A percentile compares a stretch with the other conserved stretches of the same genome.
Evolutionary conservation across 805 yeast genomes (phyloP).

Genomic region (Metschnikowia koreensis): DNA sequence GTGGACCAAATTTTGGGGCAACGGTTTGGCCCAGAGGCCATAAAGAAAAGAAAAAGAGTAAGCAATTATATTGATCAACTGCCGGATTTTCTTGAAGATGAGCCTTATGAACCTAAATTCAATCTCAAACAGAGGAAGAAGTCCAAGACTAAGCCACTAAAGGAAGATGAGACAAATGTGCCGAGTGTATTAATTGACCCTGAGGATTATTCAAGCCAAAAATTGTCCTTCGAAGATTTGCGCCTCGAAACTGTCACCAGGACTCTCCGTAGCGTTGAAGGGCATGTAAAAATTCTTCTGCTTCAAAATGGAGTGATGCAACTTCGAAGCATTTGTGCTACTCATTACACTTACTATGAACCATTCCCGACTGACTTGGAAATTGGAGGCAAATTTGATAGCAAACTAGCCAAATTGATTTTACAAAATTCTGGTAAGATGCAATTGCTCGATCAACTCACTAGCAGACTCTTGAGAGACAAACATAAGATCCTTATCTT

Average conservation of each 20-base stretch:
- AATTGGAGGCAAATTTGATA: slow-evolving; percentile 31
- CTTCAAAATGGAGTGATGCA: slow-evolving; percentile 78
- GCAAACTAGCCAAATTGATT: slow-evolving; percentile 27
- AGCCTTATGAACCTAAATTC: background rate
- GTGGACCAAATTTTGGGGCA: slow-evolving; percentile 45
- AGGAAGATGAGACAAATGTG: background rate
- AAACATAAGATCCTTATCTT: slow-evolving; percentile 78
- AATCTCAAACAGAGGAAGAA: background rate
- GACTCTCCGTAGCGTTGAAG: slow-evolving; percentile 2
- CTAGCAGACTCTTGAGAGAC: slow-evolving; percentile 45
- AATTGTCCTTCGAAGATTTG: background rate
- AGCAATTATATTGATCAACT: background rate
- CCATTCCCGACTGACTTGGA: slow-evolving; percentile 60
- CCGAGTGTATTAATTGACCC: background rate
- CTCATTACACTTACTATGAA: slow-evolving; percentile 79
- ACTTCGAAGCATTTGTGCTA: slow-evolving; percentile 76
- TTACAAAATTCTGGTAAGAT: slow-evolving; percentile 69
- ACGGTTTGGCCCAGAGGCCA: slow-evolving; percentile 25
- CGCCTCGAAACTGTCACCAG: background rate
- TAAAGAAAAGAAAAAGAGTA: slow-evolving; percentile 3
- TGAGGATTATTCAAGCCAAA: background rate
- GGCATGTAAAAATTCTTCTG: slow-evolving; percentile 1
- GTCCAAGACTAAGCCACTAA: background rate
- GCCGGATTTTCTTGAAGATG: background rate
- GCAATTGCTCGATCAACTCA: slow-evolving; percentile 62